Evolutionary conservation across 176 grass and related monocot genomes (phyloP).

Genomic region (Cenchrus fungigraminus): DNA sequence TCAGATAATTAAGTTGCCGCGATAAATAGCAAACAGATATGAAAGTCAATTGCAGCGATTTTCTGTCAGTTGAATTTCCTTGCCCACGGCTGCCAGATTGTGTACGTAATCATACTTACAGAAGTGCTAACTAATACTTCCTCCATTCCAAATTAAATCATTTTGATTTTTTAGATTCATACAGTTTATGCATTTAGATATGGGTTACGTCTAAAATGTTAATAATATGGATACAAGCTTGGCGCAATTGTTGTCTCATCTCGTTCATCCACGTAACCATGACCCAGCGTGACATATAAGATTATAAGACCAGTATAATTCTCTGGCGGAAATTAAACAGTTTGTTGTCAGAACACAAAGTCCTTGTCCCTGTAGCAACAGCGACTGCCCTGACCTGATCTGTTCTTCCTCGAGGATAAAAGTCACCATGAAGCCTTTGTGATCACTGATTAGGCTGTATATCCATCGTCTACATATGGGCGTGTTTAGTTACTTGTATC

Average conservation of each 20-base stretch:
- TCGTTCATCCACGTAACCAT: background rate
- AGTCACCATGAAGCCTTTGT: background rate
- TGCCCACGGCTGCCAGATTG: too few species aligned
- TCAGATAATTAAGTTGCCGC: background rate
- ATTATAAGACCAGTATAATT: background rate
- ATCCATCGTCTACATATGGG: too few species aligned
- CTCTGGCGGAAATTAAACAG: background rate
- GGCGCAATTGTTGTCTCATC: background rate
- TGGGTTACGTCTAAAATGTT: too few species aligned
- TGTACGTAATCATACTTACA: too few species aligned
- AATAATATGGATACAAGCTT: background rate
- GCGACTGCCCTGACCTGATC: background rate
- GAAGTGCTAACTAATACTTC: too few species aligned
- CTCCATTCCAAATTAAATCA: too few species aligned
- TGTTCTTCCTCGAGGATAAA: background rate
- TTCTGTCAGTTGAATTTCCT: too few species aligned
- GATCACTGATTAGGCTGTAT: background rate
- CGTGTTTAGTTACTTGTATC: too few species aligned
- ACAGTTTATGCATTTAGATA: too few species aligned
- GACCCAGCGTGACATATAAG: background rate
- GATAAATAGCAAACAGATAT: background rate
- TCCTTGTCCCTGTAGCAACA: background rate
- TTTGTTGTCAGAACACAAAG: background rate
- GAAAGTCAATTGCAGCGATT: too few species aligned
- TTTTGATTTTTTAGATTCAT: too few species aligned